Evolutionary conservation across 257 asterid genomes (phyloP).

Genomic region (Ocimum tenuiflorum): DNA sequence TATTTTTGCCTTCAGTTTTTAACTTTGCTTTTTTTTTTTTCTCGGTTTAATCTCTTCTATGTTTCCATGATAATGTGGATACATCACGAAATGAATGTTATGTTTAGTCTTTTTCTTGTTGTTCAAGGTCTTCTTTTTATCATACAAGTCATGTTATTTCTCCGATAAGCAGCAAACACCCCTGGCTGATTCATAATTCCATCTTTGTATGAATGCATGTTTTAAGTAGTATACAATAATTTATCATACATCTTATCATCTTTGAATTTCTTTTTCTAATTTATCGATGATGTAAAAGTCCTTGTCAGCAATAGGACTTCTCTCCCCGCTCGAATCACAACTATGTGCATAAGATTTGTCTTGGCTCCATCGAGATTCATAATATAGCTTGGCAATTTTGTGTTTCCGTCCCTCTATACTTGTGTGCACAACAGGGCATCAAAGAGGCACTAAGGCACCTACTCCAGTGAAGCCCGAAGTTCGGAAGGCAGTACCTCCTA

Average conservation of each 20-base stretch:
- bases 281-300: neutral
- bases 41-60: neutral
- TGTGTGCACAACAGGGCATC: slow-evolving; percentile 38
- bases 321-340: neutral
- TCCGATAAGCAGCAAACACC: neutral
- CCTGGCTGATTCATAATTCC: neutral
- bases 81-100: neutral
- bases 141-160: neutral
- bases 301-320: neutral
- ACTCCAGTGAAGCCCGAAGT: slow-evolving; percentile 63
- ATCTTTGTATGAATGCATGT: neutral
- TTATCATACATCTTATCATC: neutral
- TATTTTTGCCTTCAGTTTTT: neutral
- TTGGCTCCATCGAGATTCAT: slow-evolving; percentile 1
- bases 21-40: neutral
- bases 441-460: slow-evolving; percentile 51
- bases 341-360: neutral
- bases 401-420: neutral
- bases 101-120: neutral
- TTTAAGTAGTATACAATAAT: neutral
- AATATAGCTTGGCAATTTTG: neutral
- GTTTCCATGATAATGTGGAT: neutral
- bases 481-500: slow-evolving; percentile 61
- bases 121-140: neutral
- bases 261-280: neutral